Base-by-base conservation (phyloP, 2,329 filamentous ascomycete species). In the Orbilia oligospora region DNA sequence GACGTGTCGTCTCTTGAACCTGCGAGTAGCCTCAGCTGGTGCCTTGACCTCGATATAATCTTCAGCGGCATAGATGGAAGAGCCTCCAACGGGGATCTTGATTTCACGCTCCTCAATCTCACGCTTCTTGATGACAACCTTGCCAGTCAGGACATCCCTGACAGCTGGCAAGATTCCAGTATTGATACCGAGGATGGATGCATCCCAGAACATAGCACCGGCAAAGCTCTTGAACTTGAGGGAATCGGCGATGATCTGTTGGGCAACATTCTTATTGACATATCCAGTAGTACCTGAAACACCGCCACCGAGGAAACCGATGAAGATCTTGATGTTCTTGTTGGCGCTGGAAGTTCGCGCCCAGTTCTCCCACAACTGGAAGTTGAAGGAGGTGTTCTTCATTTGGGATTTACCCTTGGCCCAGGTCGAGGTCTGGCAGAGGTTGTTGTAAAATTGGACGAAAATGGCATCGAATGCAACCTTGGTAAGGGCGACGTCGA, bases 391-490 rank as follows among this genome's bases (percentile, higher is more conserved):
- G 20, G 12, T 22, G 61, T 77, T 80, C 12, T 64, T 63, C 22
- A 18, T 68, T 58, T 80, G 75, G 12, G 38, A 36, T 41, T 70
- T 63, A 14, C 63, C 87, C 16, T 41, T 41, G 0, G 84, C 68
- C 84, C 87, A 92, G 30, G 86, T 86, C 78, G 86, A 83, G 0
- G 89, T 84, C 16, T 90, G 89, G 83, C 91, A 92, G 5, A 36
- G 48, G 86, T 91, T 91, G 86, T 91, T 91, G 84, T 91, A 91
- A 84, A 91, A 91, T 83, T 91, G 90, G 33, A 91, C 87, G 83
- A 88, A 88, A 79, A 91, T 83, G 27, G 88, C 89, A 82, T 91
- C 90, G 76, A 91, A 88, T 14, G 83, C 81, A 6, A 91, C 88
- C 8, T 63, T 76, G 14, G 22, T 72, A 16, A 81, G 69, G 0